These are phyloP conservation scores for Ramaria sp. DNA, from an alignment of 768 basidiomycete genomes.

Conservation along the genomic window DNA sequence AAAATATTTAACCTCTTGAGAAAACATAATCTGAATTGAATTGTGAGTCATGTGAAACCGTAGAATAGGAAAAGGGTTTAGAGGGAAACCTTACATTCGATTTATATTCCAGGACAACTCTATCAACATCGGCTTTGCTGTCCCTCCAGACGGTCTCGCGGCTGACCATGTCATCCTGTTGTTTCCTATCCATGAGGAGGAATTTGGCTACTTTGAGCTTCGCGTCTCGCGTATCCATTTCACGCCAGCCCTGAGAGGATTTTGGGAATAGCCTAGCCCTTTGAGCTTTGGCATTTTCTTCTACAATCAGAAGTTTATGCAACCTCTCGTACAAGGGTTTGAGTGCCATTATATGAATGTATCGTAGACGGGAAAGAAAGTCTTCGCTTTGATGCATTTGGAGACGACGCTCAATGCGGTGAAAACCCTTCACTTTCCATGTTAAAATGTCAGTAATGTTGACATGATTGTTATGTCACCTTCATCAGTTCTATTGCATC, in stretches of 20 bases:
- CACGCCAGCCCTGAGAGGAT: constrained; percentile 4
- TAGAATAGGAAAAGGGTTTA: not conserved
- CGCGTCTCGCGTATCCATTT: constrained; percentile 8
- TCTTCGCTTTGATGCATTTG: not conserved
- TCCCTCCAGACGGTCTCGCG: not conserved
- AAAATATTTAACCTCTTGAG: not conserved
- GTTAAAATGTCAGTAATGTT: not conserved
- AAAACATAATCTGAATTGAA: constrained; percentile 1
- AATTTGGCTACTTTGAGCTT: constrained; percentile 8
- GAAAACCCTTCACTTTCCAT: not conserved
- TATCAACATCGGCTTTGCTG: not conserved
- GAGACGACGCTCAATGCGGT: constrained; percentile 2
- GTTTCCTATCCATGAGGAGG: constrained; percentile 2
- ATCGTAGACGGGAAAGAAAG: constrained; percentile 1
- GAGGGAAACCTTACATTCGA: not conserved
- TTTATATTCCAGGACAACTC: not conserved
- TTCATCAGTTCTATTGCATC: not conserved
- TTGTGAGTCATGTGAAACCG: not conserved
- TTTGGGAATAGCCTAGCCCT: constrained; percentile 4
- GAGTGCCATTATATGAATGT: not conserved
- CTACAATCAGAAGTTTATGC: not conserved
- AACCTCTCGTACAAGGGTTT: constrained; percentile 3
- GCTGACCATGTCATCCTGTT: constrained; percentile 2
- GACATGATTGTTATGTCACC: not conserved
- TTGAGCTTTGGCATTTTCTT: constrained; percentile 1